phyloP scores from a whole-genome alignment of 148 eudicot genomes.

The Pouteria glomerata region DNA sequence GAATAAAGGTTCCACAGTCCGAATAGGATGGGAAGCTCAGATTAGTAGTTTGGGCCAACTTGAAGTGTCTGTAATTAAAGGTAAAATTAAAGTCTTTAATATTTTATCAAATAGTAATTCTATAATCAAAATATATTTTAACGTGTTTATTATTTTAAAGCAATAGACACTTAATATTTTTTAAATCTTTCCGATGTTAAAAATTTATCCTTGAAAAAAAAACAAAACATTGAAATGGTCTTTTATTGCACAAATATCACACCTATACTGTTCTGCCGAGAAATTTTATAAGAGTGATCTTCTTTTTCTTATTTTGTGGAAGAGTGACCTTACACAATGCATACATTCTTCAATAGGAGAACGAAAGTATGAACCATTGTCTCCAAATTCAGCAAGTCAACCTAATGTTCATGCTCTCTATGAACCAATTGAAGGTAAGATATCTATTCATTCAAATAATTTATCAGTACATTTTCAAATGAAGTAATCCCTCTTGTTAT shows the following conservation, averaged over 20 bases:
- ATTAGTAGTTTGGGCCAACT: constrained; percentile 23
- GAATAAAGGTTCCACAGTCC: constrained; percentile 34
- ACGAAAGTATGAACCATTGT: constrained; percentile 15
- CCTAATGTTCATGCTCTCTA: not conserved
- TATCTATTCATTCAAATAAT: not conserved
- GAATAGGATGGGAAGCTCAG: constrained; percentile 40
- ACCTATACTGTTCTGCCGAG: no score
- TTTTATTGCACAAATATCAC: no score
- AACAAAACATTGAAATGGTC: no score
- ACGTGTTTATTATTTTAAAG: no score
- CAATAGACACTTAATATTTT: no score
- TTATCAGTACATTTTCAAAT: no score
- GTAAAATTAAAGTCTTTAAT: constrained; percentile 18
- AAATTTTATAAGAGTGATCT: no score
- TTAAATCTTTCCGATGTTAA: no score
- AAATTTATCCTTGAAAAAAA: no score
- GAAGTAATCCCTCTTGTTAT: no score
- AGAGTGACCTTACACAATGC: not conserved
- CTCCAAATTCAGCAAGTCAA: constrained; percentile 25
- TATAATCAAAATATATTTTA: no score
- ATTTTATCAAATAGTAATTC: not conserved
- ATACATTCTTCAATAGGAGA: constrained; percentile 20
- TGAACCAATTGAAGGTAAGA: constrained; percentile 17
- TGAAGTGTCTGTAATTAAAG: constrained; percentile 34
- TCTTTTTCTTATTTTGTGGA: no score